These are phyloP conservation scores for Emmonsia crescens DNA, from an alignment of 2,329 filamentous ascomycete species.

Conservation along the genomic window DNA sequence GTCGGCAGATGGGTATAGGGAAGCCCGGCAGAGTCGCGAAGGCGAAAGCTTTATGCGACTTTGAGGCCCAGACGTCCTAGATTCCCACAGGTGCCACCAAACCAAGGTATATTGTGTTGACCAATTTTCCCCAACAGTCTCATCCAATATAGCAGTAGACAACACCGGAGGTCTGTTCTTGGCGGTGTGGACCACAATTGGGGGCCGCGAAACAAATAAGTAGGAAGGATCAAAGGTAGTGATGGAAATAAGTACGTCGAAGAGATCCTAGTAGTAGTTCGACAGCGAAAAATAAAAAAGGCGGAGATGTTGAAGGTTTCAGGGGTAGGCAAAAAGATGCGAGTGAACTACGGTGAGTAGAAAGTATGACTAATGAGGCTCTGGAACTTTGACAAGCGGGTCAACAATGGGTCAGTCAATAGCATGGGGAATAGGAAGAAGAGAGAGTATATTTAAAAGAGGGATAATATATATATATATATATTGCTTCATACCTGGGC, in stretches of 20 bases:
- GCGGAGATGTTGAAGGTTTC: background rate
- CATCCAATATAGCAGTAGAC: background rate
- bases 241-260: background rate
- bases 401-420: background rate
- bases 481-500: background rate
- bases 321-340: background rate
- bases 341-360: background rate
- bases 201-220: background rate
- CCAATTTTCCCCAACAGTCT: background rate
- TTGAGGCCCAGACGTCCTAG: background rate
- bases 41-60: background rate
- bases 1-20: background rate
- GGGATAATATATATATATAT: too few relatives aligned
- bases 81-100: background rate
- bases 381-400: background rate
- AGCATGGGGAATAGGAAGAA: background rate
- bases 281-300: background rate
- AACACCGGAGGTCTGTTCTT: background rate
- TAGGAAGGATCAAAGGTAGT: background rate
- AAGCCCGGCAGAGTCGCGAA: background rate
- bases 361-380: background rate
- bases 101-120: background rate
- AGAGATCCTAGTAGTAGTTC: background rate
- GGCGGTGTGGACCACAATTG: background rate
- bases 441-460: background rate